Percentiles rank a stretch among this genome's conserved stretches.
phyloP scores from a whole-genome alignment of 345 rosid genomes.

The Hypericum androsaemum region DNA sequence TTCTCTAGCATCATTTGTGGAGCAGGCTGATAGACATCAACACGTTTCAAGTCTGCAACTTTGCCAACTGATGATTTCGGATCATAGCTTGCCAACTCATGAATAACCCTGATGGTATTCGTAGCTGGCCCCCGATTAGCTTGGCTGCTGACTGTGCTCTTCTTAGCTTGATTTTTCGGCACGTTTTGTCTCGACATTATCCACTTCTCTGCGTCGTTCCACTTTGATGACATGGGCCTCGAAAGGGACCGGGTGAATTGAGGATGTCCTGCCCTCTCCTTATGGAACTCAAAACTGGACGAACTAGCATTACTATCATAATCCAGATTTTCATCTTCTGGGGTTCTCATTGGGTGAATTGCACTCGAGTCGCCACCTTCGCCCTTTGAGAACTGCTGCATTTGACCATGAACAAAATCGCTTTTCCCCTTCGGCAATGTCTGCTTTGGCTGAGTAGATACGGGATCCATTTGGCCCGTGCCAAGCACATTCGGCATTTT shows the following conservation, averaged over 20 bases:
- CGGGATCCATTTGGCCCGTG: constrained; percentile 17
- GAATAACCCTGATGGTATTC: constrained; percentile 36
- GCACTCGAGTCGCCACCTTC: constrained; percentile 40
- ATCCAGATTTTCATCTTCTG: constrained; percentile 58
- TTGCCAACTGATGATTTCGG: constrained; percentile 20
- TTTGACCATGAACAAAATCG: constrained; percentile 28
- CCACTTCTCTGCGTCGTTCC: constrained; percentile 85
- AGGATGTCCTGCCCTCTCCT: constrained; percentile 37
- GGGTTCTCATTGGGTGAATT: constrained; percentile 41
- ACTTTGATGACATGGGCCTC: constrained; percentile 58
- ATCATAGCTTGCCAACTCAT: constrained; percentile 30
- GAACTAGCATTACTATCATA: constrained; percentile 71
- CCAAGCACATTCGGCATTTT: constrained; percentile 24
- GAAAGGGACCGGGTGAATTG: constrained; percentile 31
- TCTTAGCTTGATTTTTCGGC: constrained; percentile 32
- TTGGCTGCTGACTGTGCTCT: constrained; percentile 34
- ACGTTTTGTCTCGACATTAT: constrained; percentile 44
- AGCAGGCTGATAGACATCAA: constrained; percentile 37
- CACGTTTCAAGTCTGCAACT: constrained; percentile 30
- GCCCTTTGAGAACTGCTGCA: constrained; percentile 37
- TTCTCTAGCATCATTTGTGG: constrained; percentile 31
- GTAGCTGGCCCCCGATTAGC: constrained; percentile 28
- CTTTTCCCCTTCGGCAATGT: constrained; percentile 18
- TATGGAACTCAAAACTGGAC: constrained; percentile 70
- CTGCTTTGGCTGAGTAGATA: constrained; percentile 21